Conservation (phyloP, 306 rosid genomes). For the Cucumis sativus region DNA sequence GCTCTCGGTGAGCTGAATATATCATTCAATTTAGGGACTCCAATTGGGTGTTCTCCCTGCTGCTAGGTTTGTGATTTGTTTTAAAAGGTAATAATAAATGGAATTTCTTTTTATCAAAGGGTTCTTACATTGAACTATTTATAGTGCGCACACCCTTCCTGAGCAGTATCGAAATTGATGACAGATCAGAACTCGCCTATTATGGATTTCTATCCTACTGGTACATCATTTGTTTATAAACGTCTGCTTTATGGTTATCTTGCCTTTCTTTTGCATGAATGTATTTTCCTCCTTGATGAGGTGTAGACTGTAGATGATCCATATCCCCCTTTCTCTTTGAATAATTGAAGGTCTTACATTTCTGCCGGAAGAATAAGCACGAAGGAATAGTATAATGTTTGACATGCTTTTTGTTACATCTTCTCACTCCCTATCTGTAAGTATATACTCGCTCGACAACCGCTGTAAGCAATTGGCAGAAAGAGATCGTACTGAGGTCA, state of each 20-base stretch:
- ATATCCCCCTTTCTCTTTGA: not conserved
- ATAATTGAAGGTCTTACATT: not conserved
- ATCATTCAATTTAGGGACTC: constrained; percentile 56
- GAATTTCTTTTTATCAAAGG: not conserved
- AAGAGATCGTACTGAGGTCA: constrained; percentile 49
- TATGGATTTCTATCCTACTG: constrained; percentile 76
- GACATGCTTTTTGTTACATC: constrained; percentile 87
- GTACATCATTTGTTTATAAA: constrained; percentile 29
- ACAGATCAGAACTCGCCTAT: constrained; percentile 74
- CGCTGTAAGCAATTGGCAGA: constrained; percentile 58
- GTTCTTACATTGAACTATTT: constrained; percentile 14
- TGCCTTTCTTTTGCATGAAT: not conserved
- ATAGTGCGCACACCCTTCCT: constrained; percentile 94
- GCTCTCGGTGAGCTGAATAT: constrained; percentile 60
- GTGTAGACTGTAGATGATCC: not conserved
- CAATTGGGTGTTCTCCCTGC: constrained; percentile 94
- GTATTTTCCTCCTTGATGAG: not conserved
- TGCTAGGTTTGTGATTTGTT: constrained; percentile 51
- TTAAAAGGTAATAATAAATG: not conserved
- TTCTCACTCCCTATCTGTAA: constrained; percentile 88
- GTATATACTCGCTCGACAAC: constrained; percentile 85
- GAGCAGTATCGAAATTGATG: constrained; percentile 78
- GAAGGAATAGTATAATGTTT: constrained; percentile 65
- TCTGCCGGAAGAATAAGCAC: constrained; percentile 52
- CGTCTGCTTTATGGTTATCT: not conserved